A percentile compares a stretch with the other conserved stretches of the same genome.
Conservation (phyloP, 148 eudicot genomes). For the Drosera capensis region DNA sequence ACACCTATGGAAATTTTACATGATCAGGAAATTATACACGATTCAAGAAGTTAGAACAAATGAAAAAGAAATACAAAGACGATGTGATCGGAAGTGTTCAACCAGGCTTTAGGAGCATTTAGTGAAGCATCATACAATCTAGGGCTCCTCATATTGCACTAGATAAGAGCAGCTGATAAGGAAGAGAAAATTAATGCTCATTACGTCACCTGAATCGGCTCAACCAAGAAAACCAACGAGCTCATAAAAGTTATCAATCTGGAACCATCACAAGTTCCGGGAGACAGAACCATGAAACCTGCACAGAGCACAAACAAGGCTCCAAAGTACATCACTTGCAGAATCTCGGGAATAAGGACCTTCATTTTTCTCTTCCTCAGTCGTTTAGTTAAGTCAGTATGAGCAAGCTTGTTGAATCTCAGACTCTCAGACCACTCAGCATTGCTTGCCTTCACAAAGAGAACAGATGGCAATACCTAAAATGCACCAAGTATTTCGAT, state of each 20-base stretch:
- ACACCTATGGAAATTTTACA: too few relatives aligned
- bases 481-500: conserved; percentile 10
- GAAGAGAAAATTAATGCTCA: background rate
- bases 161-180: too few relatives aligned
- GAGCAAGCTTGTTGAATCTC: conserved; percentile 63
- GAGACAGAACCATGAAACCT: conserved; percentile 41
- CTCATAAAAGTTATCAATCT: conserved; percentile 63
- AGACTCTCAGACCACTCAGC: conserved; percentile 62
- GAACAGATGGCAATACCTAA: conserved; percentile 78
- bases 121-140: too few relatives aligned
- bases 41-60: too few relatives aligned
- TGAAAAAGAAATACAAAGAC: too few relatives aligned
- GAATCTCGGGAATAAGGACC: conserved; percentile 74
- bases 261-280: conserved; percentile 40
- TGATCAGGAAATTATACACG: too few relatives aligned
- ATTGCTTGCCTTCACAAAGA: conserved; percentile 87
- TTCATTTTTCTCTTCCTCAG: conserved; percentile 77
- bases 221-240: conserved; percentile 71
- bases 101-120: too few relatives aligned
- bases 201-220: conserved; percentile 78
- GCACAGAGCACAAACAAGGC: conserved; percentile 39
- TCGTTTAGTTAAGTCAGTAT: conserved; percentile 33
- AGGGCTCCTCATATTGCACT: too few relatives aligned
- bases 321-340: conserved; percentile 65
- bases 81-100: too few relatives aligned